Evolutionary conservation across 352 stramenopile species (phyloP).

Genomic region (Pythium chondricola): DNA sequence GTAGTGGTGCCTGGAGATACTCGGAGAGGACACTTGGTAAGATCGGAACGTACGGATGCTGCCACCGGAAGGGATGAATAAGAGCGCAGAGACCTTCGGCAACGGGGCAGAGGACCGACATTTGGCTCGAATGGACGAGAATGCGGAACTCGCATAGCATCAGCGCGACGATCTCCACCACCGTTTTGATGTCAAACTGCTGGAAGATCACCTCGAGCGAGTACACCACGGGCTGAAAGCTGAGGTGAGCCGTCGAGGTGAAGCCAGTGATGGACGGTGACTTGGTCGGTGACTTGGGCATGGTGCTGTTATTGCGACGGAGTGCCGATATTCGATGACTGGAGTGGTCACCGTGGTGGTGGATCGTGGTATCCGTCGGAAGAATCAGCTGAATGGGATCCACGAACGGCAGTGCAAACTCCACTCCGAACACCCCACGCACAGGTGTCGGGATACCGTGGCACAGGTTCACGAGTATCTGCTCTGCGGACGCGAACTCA

Average conservation of each 20-base stretch:
- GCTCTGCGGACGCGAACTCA: conserved; percentile 17
- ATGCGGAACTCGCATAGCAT: conserved; percentile 77
- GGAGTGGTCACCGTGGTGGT: conserved; percentile 7
- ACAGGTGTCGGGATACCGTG: conserved; percentile 52
- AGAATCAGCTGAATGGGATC: conserved; percentile 37
- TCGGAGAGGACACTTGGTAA: conserved; percentile 73
- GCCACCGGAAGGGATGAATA: conserved; percentile 83
- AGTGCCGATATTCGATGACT: conserved; percentile 2
- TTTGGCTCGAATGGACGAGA: conserved; percentile 69
- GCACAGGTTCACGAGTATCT: conserved; percentile 45
- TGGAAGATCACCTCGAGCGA: conserved; percentile 63
- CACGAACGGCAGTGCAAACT: conserved; percentile 31
- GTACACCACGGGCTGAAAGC: conserved; percentile 62
- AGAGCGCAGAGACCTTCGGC: conserved; percentile 69
- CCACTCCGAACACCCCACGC: conserved; percentile 57
- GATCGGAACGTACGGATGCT: conserved; percentile 82
- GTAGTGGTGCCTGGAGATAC: conserved; percentile 77
- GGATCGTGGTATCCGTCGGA: conserved; percentile 52
- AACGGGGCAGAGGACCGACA: conserved; percentile 68
- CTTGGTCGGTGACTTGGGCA: conserved; percentile 35
- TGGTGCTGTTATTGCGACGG: conserved; percentile 3
- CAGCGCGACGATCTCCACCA: conserved; percentile 59
- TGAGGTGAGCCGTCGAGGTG: conserved; percentile 23
- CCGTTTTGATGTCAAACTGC: conserved; percentile 65
- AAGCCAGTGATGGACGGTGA: conserved; percentile 30